Conservation (phyloP, 164 flowering plant species). For the Macadamia integrifolia region DNA sequence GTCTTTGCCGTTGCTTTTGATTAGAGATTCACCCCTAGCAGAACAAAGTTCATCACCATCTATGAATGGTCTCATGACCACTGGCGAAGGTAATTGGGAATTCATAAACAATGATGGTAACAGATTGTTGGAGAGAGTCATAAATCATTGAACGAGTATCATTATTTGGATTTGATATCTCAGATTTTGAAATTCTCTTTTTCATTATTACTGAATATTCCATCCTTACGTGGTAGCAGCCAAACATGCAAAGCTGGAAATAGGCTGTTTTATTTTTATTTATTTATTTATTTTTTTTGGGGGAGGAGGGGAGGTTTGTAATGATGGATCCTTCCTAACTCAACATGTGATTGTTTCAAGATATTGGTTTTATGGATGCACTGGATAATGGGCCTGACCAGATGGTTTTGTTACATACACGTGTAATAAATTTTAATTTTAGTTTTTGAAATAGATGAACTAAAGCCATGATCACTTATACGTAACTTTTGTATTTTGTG, state of each 20-base stretch:
- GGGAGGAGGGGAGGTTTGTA: background rate
- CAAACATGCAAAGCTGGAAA: background rate
- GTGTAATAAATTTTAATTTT: background rate
- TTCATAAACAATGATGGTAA: conserved; percentile 29
- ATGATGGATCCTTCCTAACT: background rate
- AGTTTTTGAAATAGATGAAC: background rate
- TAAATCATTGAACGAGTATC: background rate
- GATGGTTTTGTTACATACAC: too few species aligned
- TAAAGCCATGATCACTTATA: background rate
- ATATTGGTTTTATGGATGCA: background rate
- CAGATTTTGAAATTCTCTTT: background rate
- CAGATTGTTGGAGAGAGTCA: conserved; percentile 4
- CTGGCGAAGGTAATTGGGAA: conserved; percentile 14
- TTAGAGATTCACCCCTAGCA: conserved; percentile 15
- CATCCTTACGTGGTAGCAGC: background rate
- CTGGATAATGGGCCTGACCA: background rate
- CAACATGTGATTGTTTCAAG: background rate
- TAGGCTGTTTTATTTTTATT: background rate
- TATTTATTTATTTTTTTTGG: background rate
- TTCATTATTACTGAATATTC: background rate
- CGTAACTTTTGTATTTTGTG: background rate
- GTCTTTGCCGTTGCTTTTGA: conserved; percentile 21
- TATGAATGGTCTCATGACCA: conserved; percentile 1
- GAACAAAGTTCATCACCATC: conserved; percentile 15
- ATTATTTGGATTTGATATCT: background rate